Percentiles rank a stretch among this genome's conserved stretches.
phyloP scores from a whole-genome alignment of 1,139 yeast species.

The Meyerozyma athensensis region DNA sequence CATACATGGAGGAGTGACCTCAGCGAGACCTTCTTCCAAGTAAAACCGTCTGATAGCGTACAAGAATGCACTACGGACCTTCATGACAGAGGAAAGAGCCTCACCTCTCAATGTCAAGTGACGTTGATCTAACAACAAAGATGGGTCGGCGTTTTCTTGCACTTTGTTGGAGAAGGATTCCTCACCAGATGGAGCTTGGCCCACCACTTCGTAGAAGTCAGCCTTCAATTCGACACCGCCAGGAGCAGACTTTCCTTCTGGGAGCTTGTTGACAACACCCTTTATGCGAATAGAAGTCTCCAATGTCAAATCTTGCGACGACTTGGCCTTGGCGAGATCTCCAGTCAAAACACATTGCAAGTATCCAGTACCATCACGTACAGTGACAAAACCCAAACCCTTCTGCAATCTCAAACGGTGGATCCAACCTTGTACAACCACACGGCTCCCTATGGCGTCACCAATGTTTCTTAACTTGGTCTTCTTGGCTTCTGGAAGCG shows the following conservation, averaged over 20 bases:
- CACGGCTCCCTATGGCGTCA: constrained; percentile 56
- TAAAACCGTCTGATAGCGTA: constrained; percentile 72
- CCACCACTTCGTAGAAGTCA: constrained; percentile 83
- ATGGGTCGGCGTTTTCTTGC: constrained; percentile 91
- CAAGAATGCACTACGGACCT: constrained; percentile 82
- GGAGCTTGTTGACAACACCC: constrained; percentile 78
- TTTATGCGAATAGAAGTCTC: constrained; percentile 79
- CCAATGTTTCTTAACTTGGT: constrained; percentile 60
- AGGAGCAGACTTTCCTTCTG: constrained; percentile 96
- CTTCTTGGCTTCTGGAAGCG: constrained; percentile 64
- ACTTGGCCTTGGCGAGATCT: constrained; percentile 85
- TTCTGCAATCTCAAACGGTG: constrained; percentile 93
- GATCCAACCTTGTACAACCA: constrained; percentile 87
- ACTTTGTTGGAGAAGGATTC: constrained; percentile 93
- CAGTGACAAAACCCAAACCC: constrained; percentile 83
- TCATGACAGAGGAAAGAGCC: constrained; percentile 88
- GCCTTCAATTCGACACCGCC: constrained; percentile 94
- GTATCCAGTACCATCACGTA: constrained; percentile 94
- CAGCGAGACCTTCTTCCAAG: constrained; percentile 69
- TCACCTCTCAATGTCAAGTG: constrained; percentile 96
- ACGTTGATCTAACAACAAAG: constrained; percentile 87
- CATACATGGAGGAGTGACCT: constrained; percentile 99
- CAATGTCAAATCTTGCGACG: constrained; percentile 77
- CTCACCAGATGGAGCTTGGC: constrained; percentile 94
- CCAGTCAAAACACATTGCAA: constrained; percentile 86